Base-by-base conservation (phyloP, 179 eudicot species). In the Spergularia azorica region DNA sequence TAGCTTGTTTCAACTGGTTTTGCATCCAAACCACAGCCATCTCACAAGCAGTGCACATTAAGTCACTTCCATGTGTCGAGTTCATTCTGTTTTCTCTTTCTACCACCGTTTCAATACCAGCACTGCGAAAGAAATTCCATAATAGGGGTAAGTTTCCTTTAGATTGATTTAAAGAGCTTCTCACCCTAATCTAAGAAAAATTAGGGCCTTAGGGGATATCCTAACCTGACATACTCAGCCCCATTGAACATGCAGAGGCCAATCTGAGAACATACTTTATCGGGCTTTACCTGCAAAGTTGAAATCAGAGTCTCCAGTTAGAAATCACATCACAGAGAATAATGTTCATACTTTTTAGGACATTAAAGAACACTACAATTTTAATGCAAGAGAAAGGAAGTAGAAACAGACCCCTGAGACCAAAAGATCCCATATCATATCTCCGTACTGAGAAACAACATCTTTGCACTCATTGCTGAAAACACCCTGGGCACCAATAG, bases 401-500 rank as follows among this genome's bases (percentile, higher is more conserved):
- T 1, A 76, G 21, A 76, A 56, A 84, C 88, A 63, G 50, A 93
- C 97, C 90, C 97, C 98, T 61, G 87, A 71, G 4, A 91, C 79
- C 67, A 93, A 77, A 67, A 93, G 93, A 63, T 93, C 95, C 98
- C 96, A 91, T 66, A 93, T 89, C 87, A 83, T 63, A 13, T 93
- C 95, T 86, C 97, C 98, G 66, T 91, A 93, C 60, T 91, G 82
- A 12, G 90, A 54, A 46, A 90, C 94, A 10, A 93, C 59, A 65
- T 78, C 85, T 87, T 90, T 91, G 79, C 98, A 93, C 83, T 90
- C 93, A 20, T 80, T 81, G 87, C 93, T 93, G 69, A 89, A 80
- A 43, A 87, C 79, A 81, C 97, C 98, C 80, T 83, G 84, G 51
- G 92, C 98, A 56, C 98, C 97, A 86, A 93, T 91, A n/a, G 98